A percentile compares a stretch with the other conserved stretches of the same genome.
Evolutionary conservation across 306 rosid genomes (phyloP).

Genomic region (Elaeagnus macrophylla): DNA sequence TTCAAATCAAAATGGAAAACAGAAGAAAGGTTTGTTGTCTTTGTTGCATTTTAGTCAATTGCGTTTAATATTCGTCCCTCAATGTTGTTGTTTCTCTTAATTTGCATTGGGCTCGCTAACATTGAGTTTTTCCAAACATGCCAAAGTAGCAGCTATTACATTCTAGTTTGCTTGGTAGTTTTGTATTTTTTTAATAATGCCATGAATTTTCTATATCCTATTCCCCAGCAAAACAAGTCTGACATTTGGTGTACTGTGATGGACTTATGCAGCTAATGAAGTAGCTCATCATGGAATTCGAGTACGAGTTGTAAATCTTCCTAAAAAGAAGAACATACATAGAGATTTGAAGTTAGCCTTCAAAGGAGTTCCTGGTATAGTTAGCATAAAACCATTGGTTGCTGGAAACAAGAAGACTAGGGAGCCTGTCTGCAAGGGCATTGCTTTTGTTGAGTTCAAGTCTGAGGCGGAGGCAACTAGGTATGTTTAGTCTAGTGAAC

Average conservation of each 20-base stretch:
- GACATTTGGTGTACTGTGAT: not conserved
- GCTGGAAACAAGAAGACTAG: conserved; percentile 81
- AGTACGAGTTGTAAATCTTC: conserved; percentile 64
- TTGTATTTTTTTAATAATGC: not conserved
- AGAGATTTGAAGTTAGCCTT: conserved; percentile 70
- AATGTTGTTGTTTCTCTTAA: not conserved
- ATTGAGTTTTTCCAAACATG: not conserved
- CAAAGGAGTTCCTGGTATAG: conserved; percentile 49
- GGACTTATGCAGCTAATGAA: conserved; percentile 35
- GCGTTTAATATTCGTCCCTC: not conserved
- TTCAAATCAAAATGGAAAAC: conserved; percentile 14
- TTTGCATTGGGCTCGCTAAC: not conserved
- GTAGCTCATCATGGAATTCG: conserved; percentile 35
- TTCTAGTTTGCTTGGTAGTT: not conserved
- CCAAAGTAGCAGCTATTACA: too few relatives aligned
- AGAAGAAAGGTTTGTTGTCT: conserved; percentile 34
- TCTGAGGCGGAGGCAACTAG: conserved; percentile 54
- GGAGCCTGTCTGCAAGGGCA: conserved; percentile 91
- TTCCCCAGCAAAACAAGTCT: not conserved
- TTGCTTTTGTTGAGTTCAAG: conserved; percentile 71
- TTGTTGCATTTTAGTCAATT: not conserved
- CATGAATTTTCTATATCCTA: not conserved
- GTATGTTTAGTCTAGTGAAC: conserved; percentile 21
- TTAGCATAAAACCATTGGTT: conserved; percentile 55
- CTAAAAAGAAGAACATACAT: conserved; percentile 64